Conservation (phyloP, 257 asterid species). For the Solanum megistacrolobum region DNA sequence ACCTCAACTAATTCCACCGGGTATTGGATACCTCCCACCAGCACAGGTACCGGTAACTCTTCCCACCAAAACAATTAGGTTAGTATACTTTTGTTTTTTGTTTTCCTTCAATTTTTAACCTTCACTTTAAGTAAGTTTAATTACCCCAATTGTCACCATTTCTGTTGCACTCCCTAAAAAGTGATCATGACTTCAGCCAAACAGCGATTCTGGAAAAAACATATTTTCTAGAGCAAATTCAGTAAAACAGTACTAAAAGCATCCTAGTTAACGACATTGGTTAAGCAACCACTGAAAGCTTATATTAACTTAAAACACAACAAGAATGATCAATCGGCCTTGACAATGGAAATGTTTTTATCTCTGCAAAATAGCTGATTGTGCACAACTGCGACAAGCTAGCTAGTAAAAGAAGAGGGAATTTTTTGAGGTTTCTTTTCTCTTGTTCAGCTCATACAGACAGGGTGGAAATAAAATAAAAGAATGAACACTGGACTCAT, state of each 20-base stretch:
- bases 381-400: background rate
- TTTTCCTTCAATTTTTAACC: background rate
- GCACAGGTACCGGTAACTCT: background rate
- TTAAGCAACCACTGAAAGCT: background rate
- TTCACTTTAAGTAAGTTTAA: background rate
- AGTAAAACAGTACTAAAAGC: background rate
- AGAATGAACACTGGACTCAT: background rate
- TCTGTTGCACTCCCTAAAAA: background rate
- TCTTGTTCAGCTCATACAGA: background rate
- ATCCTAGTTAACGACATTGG: background rate
- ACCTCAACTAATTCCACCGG: background rate
- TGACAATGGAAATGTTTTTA: background rate
- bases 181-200: background rate
- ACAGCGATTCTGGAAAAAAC: background rate
- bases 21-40: background rate
- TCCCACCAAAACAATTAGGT: background rate
- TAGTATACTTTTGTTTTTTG: background rate
- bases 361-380: background rate
- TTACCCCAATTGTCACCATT: background rate
- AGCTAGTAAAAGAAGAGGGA: background rate
- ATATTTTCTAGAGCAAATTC: background rate
- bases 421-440: background rate
- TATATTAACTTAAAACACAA: background rate
- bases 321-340: background rate
- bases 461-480: background rate